Conservation (phyloP, 2,329 filamentous ascomycete species). For the Juglanconis sp. region DNA sequence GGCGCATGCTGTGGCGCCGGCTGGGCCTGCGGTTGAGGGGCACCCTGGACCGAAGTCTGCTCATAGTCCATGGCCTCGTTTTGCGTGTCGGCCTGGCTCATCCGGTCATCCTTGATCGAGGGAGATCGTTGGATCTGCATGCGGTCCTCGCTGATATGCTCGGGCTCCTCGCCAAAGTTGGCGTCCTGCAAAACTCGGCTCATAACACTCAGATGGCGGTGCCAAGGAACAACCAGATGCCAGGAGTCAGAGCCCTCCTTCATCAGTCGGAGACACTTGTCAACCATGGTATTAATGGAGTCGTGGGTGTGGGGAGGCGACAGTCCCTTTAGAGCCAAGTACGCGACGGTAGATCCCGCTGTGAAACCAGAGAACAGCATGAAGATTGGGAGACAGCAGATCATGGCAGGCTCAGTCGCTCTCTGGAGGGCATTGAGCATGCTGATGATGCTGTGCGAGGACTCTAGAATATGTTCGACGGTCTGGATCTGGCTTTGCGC, state of each 20-base stretch:
- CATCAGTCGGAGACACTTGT: slow-evolving; percentile 58
- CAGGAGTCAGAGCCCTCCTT: slow-evolving; percentile 57
- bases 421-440: slow-evolving; percentile 54
- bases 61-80: slow-evolving; percentile 58
- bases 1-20: slow-evolving; percentile 28
- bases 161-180: slow-evolving; percentile 34
- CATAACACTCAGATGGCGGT: slow-evolving; percentile 59
- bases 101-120: slow-evolving; percentile 53
- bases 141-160: slow-evolving; percentile 33
- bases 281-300: slow-evolving; percentile 54
- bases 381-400: slow-evolving; percentile 61
- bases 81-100: slow-evolving; percentile 53
- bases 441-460: slow-evolving; percentile 57
- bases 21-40: slow-evolving; percentile 32
- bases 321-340: slow-evolving; percentile 59
- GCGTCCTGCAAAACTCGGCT: slow-evolving; percentile 57
- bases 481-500: slow-evolving; percentile 48
- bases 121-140: slow-evolving; percentile 31
- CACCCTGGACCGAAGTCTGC: slow-evolving; percentile 34
- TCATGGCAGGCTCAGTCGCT: slow-evolving; percentile 54
- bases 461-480: slow-evolving; percentile 55
- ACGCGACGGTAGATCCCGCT: slow-evolving; percentile 58
- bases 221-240: slow-evolving; percentile 58
- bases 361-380: slow-evolving; percentile 63
- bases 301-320: slow-evolving; percentile 55